Evolutionary conservation across 148 eudicot species (phyloP), one percentile per base, ranked within the genome.

Genomic region (Gaultheria prostrata): DNA sequence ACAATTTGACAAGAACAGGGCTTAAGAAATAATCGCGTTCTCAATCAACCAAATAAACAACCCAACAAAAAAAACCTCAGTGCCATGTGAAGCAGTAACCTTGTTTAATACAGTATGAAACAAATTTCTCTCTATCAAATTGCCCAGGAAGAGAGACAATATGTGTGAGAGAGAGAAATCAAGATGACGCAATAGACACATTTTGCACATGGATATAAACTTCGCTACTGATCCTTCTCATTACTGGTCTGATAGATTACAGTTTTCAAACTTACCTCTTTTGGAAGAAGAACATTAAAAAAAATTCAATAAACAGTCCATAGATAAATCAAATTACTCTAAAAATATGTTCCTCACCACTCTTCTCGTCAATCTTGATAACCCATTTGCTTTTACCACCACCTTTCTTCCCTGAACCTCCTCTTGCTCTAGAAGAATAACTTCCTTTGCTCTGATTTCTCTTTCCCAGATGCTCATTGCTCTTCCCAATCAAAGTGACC

Each of bases 331-430:
- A 69, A 81, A 83, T 83, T 74, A 86, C 51, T 78, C 89, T 84
- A 74, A 63, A 89, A 57, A 89, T 77, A 72, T 89, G 91, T 74
- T 87, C 87, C 84, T 89, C 91, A 1, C 91, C 91, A 80, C 84
- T 87, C 28, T 82, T 81, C 59, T 88, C 87, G 83, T 89, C 90
- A 45, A 89, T 79, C 78, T 86, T 59, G 24, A 77, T 72, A 63
- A 89, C 79, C 91, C 91, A 89, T 46, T 83, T 84, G 81, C 91
- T 89, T 46, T 85, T 89, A 69, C 73, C 72, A 26, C 72, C 72
- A 67, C 26, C 72, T 49, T 26, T 85, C 84, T 77, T 82, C 82
- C 70, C 80, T 2, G 33, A 73, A 0, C 86, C 67, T 59, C 83
- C 80, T 12, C 78, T 79, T 15, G 84, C 21, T 59, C 85, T 70